phyloP scores from a whole-genome alignment of 352 stramenopile species.

The Phytopythium oedochilum region DNA sequence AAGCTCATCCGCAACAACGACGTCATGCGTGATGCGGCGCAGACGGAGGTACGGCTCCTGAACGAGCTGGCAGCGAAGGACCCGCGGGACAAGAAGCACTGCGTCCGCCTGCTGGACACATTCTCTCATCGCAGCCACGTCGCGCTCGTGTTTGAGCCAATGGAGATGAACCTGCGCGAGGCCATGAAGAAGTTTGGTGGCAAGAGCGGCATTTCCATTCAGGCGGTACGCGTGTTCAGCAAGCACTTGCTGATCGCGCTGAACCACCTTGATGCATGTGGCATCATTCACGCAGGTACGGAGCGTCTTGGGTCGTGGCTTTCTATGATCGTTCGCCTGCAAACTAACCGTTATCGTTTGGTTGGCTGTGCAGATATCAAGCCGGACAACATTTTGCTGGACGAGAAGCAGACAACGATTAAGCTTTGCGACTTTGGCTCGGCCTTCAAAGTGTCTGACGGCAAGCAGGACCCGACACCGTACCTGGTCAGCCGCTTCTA shows the following conservation, averaged over 20 bases:
- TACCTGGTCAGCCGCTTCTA: constrained; percentile 99
- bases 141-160: constrained; percentile 96
- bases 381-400: constrained; percentile 97
- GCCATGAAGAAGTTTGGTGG: constrained; percentile 89
- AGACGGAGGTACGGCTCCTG: constrained; percentile 83
- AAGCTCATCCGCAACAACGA: constrained; percentile 97
- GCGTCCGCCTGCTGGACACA: constrained; percentile 73
- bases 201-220: constrained; percentile 77
- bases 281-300: constrained; percentile 92
- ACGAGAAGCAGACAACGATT: constrained; percentile 92
- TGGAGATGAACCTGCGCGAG: constrained; percentile 97
- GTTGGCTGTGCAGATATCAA: constrained; percentile 89
- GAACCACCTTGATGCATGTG: constrained; percentile 63
- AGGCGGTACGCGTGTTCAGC: constrained; percentile 80
- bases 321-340: constrained; percentile 5
- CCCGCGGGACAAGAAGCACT: constrained; percentile 77
- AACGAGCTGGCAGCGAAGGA: constrained; percentile 67
- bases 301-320: background rate
- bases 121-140: constrained; percentile 95
- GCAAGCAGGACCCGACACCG: constrained; percentile 93
- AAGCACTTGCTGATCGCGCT: constrained; percentile 78
- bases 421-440: constrained; percentile 98
- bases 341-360: background rate
- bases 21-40: constrained; percentile 95
- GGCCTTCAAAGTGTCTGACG: constrained; percentile 90